Evolutionary conservation across 768 basidiomycete species (phyloP).

Genomic region (Pilatotrama ljubarskyi): DNA sequence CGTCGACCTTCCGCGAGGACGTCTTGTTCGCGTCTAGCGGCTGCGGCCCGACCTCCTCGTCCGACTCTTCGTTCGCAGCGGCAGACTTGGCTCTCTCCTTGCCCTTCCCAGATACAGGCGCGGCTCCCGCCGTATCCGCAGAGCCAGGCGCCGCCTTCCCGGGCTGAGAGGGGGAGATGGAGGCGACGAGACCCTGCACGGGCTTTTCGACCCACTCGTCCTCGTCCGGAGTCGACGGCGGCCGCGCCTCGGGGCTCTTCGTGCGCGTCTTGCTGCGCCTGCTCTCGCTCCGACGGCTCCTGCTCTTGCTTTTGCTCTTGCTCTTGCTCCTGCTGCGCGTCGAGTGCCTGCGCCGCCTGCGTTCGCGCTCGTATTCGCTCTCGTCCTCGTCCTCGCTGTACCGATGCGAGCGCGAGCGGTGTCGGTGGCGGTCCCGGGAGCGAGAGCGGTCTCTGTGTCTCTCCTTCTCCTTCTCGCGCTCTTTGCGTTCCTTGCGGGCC

Average conservation of each 20-base stretch:
- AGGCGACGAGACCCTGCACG: constrained; percentile 23
- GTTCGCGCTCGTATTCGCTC: constrained; percentile 39
- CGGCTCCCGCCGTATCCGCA: constrained; percentile 1
- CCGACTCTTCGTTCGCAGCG: constrained; percentile 42
- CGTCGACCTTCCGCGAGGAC: constrained; percentile 59
- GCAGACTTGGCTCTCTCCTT: constrained; percentile 14
- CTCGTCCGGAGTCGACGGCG: constrained; percentile 39
- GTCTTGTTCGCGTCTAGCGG: constrained; percentile 48
- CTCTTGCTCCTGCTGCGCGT: constrained; percentile 35
- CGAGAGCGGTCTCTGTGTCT: not conserved
- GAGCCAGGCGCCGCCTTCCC: not conserved
- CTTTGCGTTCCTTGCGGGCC: constrained; percentile 48
- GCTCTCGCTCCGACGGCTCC: constrained; percentile 29
- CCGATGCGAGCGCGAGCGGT: constrained; percentile 35
- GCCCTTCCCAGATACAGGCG: constrained; percentile 9
- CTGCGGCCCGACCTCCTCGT: constrained; percentile 79
- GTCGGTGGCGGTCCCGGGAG: constrained; percentile 29
- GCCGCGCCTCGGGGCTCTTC: constrained; percentile 31
- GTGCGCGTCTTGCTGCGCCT: constrained; percentile 30
- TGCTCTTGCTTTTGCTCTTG: constrained; percentile 19
- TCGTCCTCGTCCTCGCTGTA: constrained; percentile 35
- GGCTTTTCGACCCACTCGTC: constrained; percentile 71
- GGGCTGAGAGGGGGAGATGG: constrained; percentile 23
- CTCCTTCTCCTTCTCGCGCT: constrained; percentile 40
- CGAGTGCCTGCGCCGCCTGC: constrained; percentile 33